Conservation (phyloP, 768 basidiomycete genomes). For the Russula sp. region DNA sequence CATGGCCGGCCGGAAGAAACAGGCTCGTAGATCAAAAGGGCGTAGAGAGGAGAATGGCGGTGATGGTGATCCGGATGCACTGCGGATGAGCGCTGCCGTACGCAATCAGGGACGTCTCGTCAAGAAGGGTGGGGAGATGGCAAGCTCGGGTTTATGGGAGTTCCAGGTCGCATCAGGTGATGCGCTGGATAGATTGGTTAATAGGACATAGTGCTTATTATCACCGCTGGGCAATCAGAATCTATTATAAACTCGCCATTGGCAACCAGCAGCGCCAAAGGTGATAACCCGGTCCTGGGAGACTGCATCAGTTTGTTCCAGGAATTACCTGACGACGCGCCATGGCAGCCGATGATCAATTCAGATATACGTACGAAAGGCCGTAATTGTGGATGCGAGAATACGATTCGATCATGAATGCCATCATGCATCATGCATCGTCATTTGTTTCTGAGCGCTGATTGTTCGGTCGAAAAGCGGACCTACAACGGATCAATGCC, state of each 20-base stretch:
- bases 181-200: constrained; percentile 59
- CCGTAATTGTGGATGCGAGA: not conserved
- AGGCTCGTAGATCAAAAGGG: constrained; percentile 21
- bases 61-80: constrained; percentile 53
- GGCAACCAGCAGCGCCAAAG: too few species aligned
- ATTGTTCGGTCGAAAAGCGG: not conserved
- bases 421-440: not conserved
- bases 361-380: not conserved
- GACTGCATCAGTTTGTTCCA: too few species aligned
- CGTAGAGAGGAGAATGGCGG: constrained; percentile 28
- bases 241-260: too few species aligned
- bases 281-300: too few species aligned
- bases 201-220: constrained; percentile 9
- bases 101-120: constrained; percentile 76
- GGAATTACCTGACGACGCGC: too few species aligned
- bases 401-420: not conserved
- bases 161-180: constrained; percentile 73
- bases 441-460: not conserved
- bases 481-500: not conserved
- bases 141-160: constrained; percentile 61
- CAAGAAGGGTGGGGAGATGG: constrained; percentile 76
- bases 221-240: too few species aligned
- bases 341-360: not conserved
- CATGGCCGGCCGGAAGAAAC: constrained; percentile 27
- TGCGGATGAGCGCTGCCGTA: constrained; percentile 86